These are phyloP conservation scores for Lasiosphaeria hispida DNA, from an alignment of 495 filamentous ascomycete genomes.

Conservation along the genomic window DNA sequence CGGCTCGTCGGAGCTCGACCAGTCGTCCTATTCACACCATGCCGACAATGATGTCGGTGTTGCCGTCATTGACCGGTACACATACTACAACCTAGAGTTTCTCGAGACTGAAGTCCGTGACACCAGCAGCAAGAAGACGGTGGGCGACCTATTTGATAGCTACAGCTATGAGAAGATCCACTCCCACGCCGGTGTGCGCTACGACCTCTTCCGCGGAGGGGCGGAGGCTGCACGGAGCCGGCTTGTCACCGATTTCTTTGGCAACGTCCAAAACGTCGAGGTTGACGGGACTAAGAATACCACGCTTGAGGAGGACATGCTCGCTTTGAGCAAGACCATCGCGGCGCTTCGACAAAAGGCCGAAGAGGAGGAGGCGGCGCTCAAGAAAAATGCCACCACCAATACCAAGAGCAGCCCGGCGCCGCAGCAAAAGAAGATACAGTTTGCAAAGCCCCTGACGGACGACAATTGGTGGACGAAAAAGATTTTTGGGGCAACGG, in stretches of 20 bases:
- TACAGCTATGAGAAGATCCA: conserved; percentile 96
- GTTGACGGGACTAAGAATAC: conserved; percentile 60
- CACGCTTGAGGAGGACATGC: conserved; percentile 72
- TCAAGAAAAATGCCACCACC: conserved; percentile 23
- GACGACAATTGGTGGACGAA: conserved; percentile 69
- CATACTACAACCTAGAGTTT: conserved; percentile 97
- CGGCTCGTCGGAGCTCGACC: conserved; percentile 86
- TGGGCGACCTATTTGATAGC: conserved; percentile 92
- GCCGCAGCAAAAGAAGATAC: conserved; percentile 39
- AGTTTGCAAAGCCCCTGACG: conserved; percentile 59
- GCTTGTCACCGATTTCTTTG: conserved; percentile 92
- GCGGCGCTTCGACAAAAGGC: conserved; percentile 56
- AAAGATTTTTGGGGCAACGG: conserved; percentile 61
- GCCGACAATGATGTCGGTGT: conserved; percentile 96
- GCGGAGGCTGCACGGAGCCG: conserved; percentile 69
- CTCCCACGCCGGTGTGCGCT: conserved; percentile 84
- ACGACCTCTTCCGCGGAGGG: conserved; percentile 85
- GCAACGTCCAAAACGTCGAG: conserved; percentile 96
- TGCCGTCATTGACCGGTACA: conserved; percentile 96
- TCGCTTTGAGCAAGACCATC: conserved; percentile 60
- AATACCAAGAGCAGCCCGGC: conserved; percentile 37
- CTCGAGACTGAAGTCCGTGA: conserved; percentile 86
- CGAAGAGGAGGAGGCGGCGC: conserved; percentile 39
- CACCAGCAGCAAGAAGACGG: conserved; percentile 74
- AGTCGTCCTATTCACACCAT: conserved; percentile 94